Base-by-base conservation (phyloP, 2,329 filamentous ascomycete species). In the Endothia cerciana region DNA sequence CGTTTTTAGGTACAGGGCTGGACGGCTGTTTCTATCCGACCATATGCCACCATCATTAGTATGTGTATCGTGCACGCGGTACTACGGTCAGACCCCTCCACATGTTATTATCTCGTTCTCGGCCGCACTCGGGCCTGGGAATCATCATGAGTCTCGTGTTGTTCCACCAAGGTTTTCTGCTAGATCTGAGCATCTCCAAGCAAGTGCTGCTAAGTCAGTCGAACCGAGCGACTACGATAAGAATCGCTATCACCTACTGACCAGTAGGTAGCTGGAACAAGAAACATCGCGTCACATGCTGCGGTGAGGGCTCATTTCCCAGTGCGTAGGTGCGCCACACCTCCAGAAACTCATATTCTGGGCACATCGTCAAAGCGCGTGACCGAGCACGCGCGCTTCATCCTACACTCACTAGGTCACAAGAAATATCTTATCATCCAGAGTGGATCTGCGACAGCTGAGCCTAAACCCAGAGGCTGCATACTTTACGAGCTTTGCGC, bases 271-370 rank as follows among this genome's bases (percentile, higher is more conserved):
- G 33, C 33, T 36, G 4, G 33, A 36, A 36, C 30, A 22, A 30
- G 40, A 13, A 40, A 7, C 43, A 28, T 43, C 56, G 30, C 38
- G 56, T 60, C 58, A 59, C 28, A 19, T 22, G 13, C 41, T 40
- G 17, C 58, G 17, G 5, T 17, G 17, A 17, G 25, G 11, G 3
- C 3, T n/a, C 30, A 22, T 19, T 22, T 30, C 40, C 28, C 64
- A 30, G 25, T 55, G 22, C 19, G 13, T 25, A 36, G n/a, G 22
- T 15, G 4, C n/a, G 28, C 43, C 47, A 49, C 40, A 28, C 65
- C 58, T 63, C 38, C 30, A 19, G 15, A 6, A 25, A 43, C 28
- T 30, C 22, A 8, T 28, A 55, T 59, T 38, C 53, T 63, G 43
- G 36, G 55, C 36, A 45, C 30, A 57, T 53, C 15, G 15, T 28